A percentile compares a stretch with the other conserved stretches of the same genome.
phyloP scores from a whole-genome alignment of 495 filamentous ascomycete genomes.

The Sabuloglossum arenarium region DNA sequence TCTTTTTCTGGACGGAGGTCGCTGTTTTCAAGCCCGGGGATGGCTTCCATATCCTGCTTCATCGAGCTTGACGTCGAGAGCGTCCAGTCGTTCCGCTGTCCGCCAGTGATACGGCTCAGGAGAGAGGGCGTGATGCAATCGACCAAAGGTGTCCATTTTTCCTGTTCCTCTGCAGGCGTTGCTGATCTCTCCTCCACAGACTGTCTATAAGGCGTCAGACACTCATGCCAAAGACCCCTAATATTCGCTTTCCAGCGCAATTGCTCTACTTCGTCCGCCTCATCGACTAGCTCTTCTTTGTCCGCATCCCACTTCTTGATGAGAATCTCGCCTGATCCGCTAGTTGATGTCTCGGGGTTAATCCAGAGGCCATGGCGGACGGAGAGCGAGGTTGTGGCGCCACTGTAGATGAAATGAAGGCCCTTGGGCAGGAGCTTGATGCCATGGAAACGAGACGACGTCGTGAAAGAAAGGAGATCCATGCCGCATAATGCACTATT shows the following conservation, averaged over 20 bases:
- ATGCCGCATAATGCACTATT: conserved; percentile 4
- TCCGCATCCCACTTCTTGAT: conserved; percentile 35
- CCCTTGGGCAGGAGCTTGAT: conserved; percentile 37
- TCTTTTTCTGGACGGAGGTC: conserved; percentile 12
- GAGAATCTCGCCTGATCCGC: conserved; percentile 19
- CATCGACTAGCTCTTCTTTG: conserved; percentile 16
- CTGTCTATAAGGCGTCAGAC: conserved; percentile 22
- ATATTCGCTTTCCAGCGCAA: conserved; percentile 22
- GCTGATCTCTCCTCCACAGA: conserved; percentile 1
- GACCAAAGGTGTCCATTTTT: conserved; percentile 26
- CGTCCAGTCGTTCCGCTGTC: conserved; percentile 23
- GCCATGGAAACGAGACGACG: conserved; percentile 23
- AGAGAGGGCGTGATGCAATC: conserved; percentile 24
- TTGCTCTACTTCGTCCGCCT: conserved; percentile 12
- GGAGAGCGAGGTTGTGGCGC: conserved; percentile 21
- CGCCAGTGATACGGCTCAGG: conserved; percentile 25
- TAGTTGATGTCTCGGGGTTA: conserved; percentile 6
- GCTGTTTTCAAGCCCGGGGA: conserved; percentile 18
- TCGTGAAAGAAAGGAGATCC: conserved; percentile 8
- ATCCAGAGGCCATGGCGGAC: conserved; percentile 39
- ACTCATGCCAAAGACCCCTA: conserved; percentile 20
- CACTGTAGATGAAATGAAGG: conserved; percentile 34
- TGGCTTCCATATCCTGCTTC: conserved; percentile 20
- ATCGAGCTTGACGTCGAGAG: conserved; percentile 27
- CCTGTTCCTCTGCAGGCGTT: conserved; percentile 12